Percentiles rank a stretch among this genome's conserved stretches.
Conservation (phyloP, 371 early-diverging fungal genomes). For the Mucor saturninus region DNA sequence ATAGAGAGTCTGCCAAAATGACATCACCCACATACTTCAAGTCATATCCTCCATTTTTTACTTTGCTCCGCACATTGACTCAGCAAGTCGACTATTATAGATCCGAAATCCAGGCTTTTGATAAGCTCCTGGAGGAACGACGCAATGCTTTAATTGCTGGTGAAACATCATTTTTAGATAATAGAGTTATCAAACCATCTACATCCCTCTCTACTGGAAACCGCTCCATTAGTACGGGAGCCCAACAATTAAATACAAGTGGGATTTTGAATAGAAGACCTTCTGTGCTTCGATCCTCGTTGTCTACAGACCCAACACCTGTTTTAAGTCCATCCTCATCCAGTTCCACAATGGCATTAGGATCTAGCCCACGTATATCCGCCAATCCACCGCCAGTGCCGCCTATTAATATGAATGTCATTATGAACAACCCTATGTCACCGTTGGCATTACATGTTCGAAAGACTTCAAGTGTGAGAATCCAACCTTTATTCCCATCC, state of each 20-base stretch:
- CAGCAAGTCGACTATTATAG: constrained; percentile 75
- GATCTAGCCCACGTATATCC: constrained; percentile 12
- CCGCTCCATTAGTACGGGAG: not conserved
- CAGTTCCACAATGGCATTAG: constrained; percentile 4
- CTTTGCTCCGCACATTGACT: constrained; percentile 63
- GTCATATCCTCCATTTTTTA: constrained; percentile 68
- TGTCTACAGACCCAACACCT: constrained; percentile 9
- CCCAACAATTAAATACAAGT: not conserved
- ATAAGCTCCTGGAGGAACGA: constrained; percentile 60
- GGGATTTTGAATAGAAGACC: constrained; percentile 18
- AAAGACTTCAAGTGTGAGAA: constrained; percentile 49
- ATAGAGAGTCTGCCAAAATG: constrained; percentile 39
- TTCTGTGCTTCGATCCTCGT: constrained; percentile 18
- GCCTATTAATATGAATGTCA: constrained; percentile 19
- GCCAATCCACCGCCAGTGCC: constrained; percentile 8
- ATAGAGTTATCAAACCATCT: not conserved
- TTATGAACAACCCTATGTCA: constrained; percentile 37
- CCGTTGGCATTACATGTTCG: constrained; percentile 47
- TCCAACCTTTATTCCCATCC: constrained; percentile 67
- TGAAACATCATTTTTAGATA: constrained; percentile 24
- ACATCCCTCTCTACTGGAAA: not conserved
- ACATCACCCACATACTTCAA: constrained; percentile 53
- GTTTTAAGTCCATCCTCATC: constrained; percentile 25
- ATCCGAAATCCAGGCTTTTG: constrained; percentile 62
- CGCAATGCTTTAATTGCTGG: constrained; percentile 54